Conservation (phyloP, 2,329 filamentous ascomycete species). For the Monosporascus ibericus region DNA sequence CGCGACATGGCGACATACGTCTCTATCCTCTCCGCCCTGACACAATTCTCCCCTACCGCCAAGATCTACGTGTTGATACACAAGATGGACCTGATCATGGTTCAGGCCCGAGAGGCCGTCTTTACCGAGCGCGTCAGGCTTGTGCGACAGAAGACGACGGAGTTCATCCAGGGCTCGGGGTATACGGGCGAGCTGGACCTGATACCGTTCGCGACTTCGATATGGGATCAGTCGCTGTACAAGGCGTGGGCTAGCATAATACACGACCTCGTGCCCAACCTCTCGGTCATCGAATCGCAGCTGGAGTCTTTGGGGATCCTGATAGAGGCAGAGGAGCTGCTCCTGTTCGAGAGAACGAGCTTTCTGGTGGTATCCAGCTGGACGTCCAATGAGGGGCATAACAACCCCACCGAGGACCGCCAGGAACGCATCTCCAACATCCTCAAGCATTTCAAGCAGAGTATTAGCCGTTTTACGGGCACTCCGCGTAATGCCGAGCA, state of each 20-base stretch:
- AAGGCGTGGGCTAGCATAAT: slow-evolving; percentile 98
- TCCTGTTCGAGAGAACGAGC: slow-evolving; percentile 91
- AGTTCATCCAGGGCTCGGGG: slow-evolving; percentile 40
- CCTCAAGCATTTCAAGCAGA: slow-evolving; percentile 97
- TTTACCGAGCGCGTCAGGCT: slow-evolving; percentile 78
- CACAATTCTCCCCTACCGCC: slow-evolving; percentile 74
- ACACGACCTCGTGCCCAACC: slow-evolving; percentile 93
- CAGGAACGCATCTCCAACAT: slow-evolving; percentile 95
- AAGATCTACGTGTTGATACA: slow-evolving; percentile 94
- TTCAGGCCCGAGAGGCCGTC: slow-evolving; percentile 68
- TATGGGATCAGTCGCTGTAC: slow-evolving; percentile 98
- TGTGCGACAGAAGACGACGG: slow-evolving; percentile 66
- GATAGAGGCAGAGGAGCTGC: slow-evolving; percentile 87
- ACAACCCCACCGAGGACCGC: slow-evolving; percentile 86
- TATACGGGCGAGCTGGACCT: slow-evolving; percentile 53
- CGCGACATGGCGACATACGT: slow-evolving; percentile 90
- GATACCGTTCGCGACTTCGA: slow-evolving; percentile 88
- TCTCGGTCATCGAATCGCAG: slow-evolving; percentile 80
- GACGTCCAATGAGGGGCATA: slow-evolving; percentile 64
- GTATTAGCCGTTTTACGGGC: slow-evolving; percentile 66
- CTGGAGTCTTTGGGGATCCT: slow-evolving; percentile 75
- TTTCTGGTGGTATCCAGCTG: slow-evolving; percentile 96
- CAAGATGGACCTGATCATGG: slow-evolving; percentile 96
- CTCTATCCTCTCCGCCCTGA: slow-evolving; percentile 80
- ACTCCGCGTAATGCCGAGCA: slow-evolving; percentile 77